Evolutionary conservation across 768 basidiomycete species (phyloP).

Genomic region (Melanogaster broomeanus): DNA sequence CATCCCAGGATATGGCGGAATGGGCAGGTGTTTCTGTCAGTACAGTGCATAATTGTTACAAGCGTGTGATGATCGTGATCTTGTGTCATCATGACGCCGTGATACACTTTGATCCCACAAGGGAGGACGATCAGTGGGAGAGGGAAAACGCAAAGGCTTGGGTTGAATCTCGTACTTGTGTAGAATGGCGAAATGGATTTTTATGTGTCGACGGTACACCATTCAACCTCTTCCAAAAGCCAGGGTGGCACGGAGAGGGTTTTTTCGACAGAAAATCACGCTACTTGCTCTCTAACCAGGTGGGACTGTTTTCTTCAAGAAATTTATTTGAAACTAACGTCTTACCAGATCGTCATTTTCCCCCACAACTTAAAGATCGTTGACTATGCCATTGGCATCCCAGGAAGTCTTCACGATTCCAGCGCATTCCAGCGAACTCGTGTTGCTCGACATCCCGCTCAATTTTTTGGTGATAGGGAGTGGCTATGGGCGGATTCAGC

Average conservation of each 20-base stretch:
- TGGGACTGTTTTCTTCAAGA: background rate
- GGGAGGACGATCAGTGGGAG: constrained; percentile 1
- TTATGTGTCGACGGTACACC: constrained; percentile 4
- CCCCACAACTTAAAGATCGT: too few species aligned
- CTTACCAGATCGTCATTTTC: background rate
- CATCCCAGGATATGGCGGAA: background rate
- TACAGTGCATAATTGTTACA: too few species aligned
- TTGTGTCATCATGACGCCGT: background rate
- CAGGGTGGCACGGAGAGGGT: constrained; percentile 15
- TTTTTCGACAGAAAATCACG: constrained; percentile 15
- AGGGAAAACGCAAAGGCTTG: background rate
- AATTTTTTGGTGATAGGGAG: constrained; percentile 5
- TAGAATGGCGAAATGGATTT: background rate
- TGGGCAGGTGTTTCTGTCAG: constrained; percentile 5
- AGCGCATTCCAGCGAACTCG: background rate
- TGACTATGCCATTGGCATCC: too few species aligned
- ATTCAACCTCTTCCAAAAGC: too few species aligned
- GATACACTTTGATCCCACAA: background rate
- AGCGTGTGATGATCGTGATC: constrained; percentile 3
- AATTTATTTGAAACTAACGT: background rate
- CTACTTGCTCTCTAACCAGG: constrained; percentile 13
- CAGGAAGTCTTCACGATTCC: background rate
- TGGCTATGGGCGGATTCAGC: constrained; percentile 23
- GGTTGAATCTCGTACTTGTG: background rate
- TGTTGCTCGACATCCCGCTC: background rate